A percentile compares a stretch with the other conserved stretches of the same genome.
Conservation (phyloP, 768 basidiomycete genomes). For the Saitozyma podzolica region DNA sequence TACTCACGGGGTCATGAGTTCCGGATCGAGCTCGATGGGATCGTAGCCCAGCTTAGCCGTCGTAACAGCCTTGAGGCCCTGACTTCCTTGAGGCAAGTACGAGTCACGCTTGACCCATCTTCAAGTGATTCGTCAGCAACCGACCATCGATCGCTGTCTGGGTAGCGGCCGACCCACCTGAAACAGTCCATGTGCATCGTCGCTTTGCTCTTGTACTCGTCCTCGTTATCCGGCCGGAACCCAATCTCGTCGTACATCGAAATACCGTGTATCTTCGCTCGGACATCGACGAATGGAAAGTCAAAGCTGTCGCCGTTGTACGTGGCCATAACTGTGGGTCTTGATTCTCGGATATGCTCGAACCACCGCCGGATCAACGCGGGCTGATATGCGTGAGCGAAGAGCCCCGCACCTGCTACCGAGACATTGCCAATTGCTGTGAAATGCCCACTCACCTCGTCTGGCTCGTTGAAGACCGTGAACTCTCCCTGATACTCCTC, state of each 20-base stretch:
- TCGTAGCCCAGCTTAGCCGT: slow-evolving; percentile 93
- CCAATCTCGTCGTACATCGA: slow-evolving; percentile 96
- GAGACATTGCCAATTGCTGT: too few species aligned
- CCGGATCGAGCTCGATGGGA: slow-evolving; percentile 95
- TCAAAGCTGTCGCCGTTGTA: slow-evolving; percentile 99
- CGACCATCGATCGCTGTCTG: neutral
- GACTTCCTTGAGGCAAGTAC: slow-evolving; percentile 95
- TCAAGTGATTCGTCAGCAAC: neutral
- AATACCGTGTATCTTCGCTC: slow-evolving; percentile 82
- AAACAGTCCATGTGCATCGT: slow-evolving; percentile 99
- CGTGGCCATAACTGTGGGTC: slow-evolving; percentile 95
- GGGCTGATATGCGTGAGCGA: slow-evolving; percentile 58
- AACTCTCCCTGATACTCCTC: slow-evolving; percentile 98
- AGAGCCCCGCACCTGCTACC: neutral
- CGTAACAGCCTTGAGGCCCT: slow-evolving; percentile 97
- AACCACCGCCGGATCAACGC: slow-evolving; percentile 84
- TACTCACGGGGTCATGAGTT: slow-evolving; percentile 96
- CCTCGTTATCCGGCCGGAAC: slow-evolving; percentile 84
- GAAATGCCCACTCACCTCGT: slow-evolving; percentile 65
- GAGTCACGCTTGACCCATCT: slow-evolving; percentile 98
- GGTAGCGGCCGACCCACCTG: slow-evolving; percentile 55
- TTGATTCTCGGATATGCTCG: slow-evolving; percentile 86
- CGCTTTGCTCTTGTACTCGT: slow-evolving; percentile 87
- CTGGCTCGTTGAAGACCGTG: slow-evolving; percentile 86
- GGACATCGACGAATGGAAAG: slow-evolving; percentile 90